phyloP scores from a whole-genome alignment of 2,329 filamentous ascomycete genomes.

The Botrytis cinerea region DNA sequence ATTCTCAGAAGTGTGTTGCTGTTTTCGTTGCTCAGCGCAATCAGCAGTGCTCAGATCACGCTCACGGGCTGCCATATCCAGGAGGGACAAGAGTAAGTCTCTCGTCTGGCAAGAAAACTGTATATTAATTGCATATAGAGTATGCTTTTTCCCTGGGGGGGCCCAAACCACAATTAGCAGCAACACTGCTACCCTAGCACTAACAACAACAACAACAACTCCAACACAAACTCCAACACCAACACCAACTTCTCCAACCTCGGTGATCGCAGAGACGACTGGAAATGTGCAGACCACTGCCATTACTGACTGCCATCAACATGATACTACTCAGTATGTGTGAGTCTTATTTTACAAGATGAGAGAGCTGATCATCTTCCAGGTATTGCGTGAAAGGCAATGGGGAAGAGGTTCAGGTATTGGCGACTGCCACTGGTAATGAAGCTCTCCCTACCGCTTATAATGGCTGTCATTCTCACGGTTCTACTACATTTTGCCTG shows the following conservation, averaged over 20 bases:
- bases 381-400: conserved; percentile 5
- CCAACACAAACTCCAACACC: background rate
- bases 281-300: background rate
- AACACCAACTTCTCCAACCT: background rate
- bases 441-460: background rate
- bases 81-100: conserved; percentile 9
- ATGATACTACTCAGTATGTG: conserved; percentile 9
- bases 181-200: background rate
- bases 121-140: background rate
- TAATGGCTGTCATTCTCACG: background rate
- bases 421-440: background rate
- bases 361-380: background rate
- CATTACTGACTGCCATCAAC: conserved; percentile 4
- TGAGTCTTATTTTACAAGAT: background rate
- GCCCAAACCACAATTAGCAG: background rate
- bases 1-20: background rate
- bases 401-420: conserved; percentile 6
- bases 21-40: background rate
- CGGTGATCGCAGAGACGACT: background rate
- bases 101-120: background rate
- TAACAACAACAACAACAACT: background rate
- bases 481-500: conserved; percentile 1
- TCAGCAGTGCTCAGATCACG: background rate
- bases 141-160: background rate
- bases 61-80: conserved; percentile 1